Conservation (phyloP, 2,329 filamentous ascomycete genomes). For the Dendrostoma leiphaemia region DNA sequence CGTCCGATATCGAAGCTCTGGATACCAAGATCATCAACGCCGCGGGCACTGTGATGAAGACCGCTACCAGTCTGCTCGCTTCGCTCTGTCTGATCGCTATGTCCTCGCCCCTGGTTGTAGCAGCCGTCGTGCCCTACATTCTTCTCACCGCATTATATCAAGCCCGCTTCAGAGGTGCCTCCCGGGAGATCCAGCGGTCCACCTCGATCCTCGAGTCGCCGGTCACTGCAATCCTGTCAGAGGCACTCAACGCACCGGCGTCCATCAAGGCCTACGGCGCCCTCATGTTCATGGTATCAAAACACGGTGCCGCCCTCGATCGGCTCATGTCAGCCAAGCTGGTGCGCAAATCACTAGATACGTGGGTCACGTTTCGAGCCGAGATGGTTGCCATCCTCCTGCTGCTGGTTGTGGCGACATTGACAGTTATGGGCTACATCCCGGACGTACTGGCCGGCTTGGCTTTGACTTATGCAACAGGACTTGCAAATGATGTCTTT, state of each 20-base stretch:
- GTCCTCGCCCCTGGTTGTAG: neutral
- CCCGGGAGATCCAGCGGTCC: slow-evolving; percentile 1
- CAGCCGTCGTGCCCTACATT: neutral
- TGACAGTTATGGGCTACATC: neutral
- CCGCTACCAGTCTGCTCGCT: neutral
- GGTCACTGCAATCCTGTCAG: slow-evolving; percentile 1
- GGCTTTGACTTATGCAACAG: slow-evolving; percentile 3
- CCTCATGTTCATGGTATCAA: neutral
- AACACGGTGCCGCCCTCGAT: slow-evolving; percentile 1
- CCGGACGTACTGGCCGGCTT: neutral
- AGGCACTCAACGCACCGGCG: slow-evolving; percentile 1
- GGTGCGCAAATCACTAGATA: slow-evolving; percentile 5
- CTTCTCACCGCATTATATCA: neutral
- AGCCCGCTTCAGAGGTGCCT: neutral
- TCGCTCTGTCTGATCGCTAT: slow-evolving; percentile 5
- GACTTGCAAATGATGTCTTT: slow-evolving; percentile 3
- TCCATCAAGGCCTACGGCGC: slow-evolving; percentile 6
- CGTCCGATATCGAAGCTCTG: slow-evolving; percentile 3
- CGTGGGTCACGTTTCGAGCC: slow-evolving; percentile 5
- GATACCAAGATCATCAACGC: slow-evolving; percentile 5
- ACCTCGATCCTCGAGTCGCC: slow-evolving; percentile 3
- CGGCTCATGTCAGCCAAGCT: slow-evolving; percentile 2
- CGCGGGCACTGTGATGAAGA: neutral
- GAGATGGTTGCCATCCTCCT: neutral
- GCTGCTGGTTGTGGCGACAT: neutral